Conservation (phyloP, 1,284 basidiomycete genomes). For the Cryptococcus deneoformans region DNA sequence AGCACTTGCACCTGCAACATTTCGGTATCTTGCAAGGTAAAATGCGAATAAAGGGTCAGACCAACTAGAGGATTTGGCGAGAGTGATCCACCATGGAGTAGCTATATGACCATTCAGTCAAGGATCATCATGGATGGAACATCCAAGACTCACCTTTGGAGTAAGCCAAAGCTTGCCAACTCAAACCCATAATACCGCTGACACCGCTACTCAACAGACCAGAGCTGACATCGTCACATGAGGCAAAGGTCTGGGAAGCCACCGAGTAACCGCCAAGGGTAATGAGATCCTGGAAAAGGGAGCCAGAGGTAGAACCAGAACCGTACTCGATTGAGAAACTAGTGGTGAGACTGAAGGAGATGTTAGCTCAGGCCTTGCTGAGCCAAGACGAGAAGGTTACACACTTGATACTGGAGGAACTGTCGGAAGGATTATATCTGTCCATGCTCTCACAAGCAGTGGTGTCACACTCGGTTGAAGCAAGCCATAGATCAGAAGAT, state of each 20-base stretch:
- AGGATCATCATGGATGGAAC: not conserved
- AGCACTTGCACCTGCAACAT: conserved; percentile 54
- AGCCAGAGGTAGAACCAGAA: conserved; percentile 68
- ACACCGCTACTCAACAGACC: conserved; percentile 47
- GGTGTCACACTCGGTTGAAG: conserved; percentile 21
- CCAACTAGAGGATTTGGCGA: conserved; percentile 60
- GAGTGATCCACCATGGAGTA: conserved; percentile 58
- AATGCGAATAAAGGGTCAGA: conserved; percentile 73
- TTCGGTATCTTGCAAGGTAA: conserved; percentile 70
- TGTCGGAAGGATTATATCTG: conserved; percentile 20
- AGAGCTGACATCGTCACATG: conserved; percentile 38
- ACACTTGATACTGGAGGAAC: conserved; percentile 17
- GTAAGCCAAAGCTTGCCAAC: conserved; percentile 50
- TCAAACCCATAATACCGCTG: conserved; percentile 54
- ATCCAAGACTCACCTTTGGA: conserved; percentile 35
- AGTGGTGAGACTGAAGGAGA: conserved; percentile 19
- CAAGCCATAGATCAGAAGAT: conserved; percentile 56
- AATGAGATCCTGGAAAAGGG: conserved; percentile 67
- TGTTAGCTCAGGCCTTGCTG: not conserved
- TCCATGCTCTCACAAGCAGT: conserved; percentile 31
- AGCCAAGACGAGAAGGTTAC: not conserved
- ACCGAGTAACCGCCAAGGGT: conserved; percentile 79
- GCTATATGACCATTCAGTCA: conserved; percentile 20
- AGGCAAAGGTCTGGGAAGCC: conserved; percentile 63
- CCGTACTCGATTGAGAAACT: conserved; percentile 45